These are phyloP conservation scores for Trichoderma polysporum DNA, from an alignment of 2,329 filamentous ascomycete species.

Conservation along the genomic window DNA sequence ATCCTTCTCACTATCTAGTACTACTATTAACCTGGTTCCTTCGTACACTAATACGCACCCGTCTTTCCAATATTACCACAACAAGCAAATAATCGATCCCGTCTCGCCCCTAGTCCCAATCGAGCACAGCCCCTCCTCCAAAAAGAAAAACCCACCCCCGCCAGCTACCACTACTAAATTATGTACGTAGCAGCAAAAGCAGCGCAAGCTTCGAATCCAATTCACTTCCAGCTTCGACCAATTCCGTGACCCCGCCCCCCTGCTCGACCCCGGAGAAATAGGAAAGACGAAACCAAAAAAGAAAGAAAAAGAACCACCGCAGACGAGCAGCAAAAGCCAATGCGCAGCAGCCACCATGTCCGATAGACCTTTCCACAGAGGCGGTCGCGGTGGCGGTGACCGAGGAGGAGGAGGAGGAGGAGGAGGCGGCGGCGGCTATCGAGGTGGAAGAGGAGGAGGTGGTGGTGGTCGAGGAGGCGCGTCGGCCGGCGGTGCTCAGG, in stretches of 20 bases:
- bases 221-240: neutral
- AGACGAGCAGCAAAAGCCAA: slow-evolving; percentile 3
- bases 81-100: neutral
- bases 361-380: slow-evolving; percentile 50
- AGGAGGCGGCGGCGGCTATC: slow-evolving; percentile 38
- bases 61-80: neutral
- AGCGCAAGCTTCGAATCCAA: neutral
- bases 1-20: too few species aligned
- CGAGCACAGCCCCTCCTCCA: neutral
- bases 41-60: too few species aligned
- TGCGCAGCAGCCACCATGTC: slow-evolving; percentile 42
- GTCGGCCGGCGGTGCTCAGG: slow-evolving; percentile 47
- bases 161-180: too few species aligned
- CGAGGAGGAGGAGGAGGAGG: slow-evolving; percentile 41
- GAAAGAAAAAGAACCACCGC: neutral
- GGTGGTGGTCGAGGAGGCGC: slow-evolving; percentile 46
- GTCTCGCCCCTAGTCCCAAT: neutral
- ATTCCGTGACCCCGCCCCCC: neutral
- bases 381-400: slow-evolving; percentile 40
- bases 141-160: neutral
- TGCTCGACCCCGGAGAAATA: neutral
- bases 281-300: neutral
- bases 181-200: too few species aligned
- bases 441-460: slow-evolving; percentile 44
- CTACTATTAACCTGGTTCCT: too few species aligned